phyloP scores from a whole-genome alignment of 1,284 basidiomycete genomes.

The Sporisorium reilianum region DNA sequence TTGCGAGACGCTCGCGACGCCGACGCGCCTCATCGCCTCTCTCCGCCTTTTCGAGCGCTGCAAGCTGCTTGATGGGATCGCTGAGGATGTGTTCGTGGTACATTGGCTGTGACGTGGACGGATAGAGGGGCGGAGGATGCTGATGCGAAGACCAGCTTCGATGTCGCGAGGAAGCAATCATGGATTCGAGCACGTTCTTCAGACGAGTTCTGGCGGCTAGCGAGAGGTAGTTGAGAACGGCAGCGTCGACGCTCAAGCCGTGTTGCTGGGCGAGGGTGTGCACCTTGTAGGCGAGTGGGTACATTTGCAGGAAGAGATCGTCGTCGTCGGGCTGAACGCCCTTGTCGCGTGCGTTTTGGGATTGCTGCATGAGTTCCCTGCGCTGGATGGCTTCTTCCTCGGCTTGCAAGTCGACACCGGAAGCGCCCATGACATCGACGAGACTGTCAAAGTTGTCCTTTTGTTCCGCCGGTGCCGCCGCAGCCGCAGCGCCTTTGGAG shows the following conservation, averaged over 20 bases:
- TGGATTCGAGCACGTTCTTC: conserved; percentile 65
- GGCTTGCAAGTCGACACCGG: conserved; percentile 64
- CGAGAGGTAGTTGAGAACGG: conserved; percentile 65
- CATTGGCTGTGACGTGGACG: conserved; percentile 41
- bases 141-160: conserved; percentile 65
- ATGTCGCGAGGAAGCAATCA: conserved; percentile 65
- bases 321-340: conserved; percentile 39
- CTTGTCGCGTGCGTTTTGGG: conserved; percentile 27
- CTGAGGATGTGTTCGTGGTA: conserved; percentile 64
- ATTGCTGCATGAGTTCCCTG: conserved; percentile 49
- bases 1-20: conserved; percentile 54
- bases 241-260: conserved; percentile 63
- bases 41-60: conserved; percentile 65
- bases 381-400: conserved; percentile 65
- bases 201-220: conserved; percentile 61
- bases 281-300: conserved; percentile 61
- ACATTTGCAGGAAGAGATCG: conserved; percentile 61
- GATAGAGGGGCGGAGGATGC: conserved; percentile 55
- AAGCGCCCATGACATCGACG: conserved; percentile 63
- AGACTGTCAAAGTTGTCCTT: conserved; percentile 59
- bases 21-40: conserved; percentile 61
- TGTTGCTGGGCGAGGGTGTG: conserved; percentile 59
- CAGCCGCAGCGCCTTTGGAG: not conserved
- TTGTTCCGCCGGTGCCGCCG: conserved; percentile 20
- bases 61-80: conserved; percentile 62